Evolutionary conservation across 257 asterid species (phyloP), one percentile per base, ranked within the genome.

Genomic region (Ophiorrhiza pumila): DNA sequence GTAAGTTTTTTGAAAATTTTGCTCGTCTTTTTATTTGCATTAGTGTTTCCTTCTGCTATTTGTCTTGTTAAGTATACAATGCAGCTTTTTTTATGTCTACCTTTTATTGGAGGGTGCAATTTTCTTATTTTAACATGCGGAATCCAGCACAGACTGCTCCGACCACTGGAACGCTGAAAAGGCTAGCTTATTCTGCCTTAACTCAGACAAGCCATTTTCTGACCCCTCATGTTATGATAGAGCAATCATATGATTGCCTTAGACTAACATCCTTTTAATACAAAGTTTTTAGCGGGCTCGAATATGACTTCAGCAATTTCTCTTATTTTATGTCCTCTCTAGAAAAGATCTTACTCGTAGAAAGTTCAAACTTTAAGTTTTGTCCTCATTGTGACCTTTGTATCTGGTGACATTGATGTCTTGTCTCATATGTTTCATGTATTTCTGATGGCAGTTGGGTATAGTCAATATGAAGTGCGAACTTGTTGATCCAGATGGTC

Each of bases 401-500:
- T 42, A 27, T 32, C 18, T 27, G 31, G 22, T 23, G 49, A 27
- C 17, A 50, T 49, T 23, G 17, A 27, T 39, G 32, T 52, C 41
- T 22, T 20, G 59, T 43, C 23, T 52, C 46, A 41, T 43, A 34
- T 60, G 37, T 20, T 35, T 57, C 46, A 46, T 53, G 34, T 34
- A 53, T 56, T 63, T 69, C 57, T 81, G 80, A 61, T 80, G 79
- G 76, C 96, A 94, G 99, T 77, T 88, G 84, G 99, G 97, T 74
- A 87, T 87, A 73, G 79, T 94, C 79, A 90, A 87, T 82, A 79
- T 85, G 94, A 90, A 94, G 84, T 90, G 95, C 63, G 99, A 91
- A 89, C 92, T 94, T 84, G 85, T 83, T 78, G 96, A 91, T 84
- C 91, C 89, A 13, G 96, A 91, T 76, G 94, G 95, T 78, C 84